Base-by-base conservation (phyloP, 2,329 filamentous ascomycete genomes). In the Colletotrichum viniferum region DNA sequence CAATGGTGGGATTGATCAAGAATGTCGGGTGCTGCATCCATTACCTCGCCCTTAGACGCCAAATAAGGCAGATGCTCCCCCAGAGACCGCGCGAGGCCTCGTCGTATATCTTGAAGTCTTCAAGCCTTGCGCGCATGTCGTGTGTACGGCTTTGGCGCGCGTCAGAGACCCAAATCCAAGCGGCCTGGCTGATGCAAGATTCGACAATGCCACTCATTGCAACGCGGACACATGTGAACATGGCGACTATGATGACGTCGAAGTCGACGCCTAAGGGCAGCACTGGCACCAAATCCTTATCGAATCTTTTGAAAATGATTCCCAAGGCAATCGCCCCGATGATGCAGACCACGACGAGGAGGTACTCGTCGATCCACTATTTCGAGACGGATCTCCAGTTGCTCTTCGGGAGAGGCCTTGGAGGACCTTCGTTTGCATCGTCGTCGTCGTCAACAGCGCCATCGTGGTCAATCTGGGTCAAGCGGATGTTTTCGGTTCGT, bases 121-220 rank as follows among this genome's bases (percentile, higher is more conserved):
- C 81, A 7, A 86, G 72, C 13, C 78, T 80, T 2, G 84, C 84
- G n/a, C 80, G 79, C 7, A 80, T 81, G 38, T 74, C 38, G 3
- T 78, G 80, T 4, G 81, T 81, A 14, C 81, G 77, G 16, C 70
- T 61, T 73, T 83, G 82, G n/a, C 82, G 81, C 21, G 81, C 80
- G 30, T 83, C 81, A 5, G 83, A 83, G 1, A 85, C 82, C 84
- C 84, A 86, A 8, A 85, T 83, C 84, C 84, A 86, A 9, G 84
- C 84, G 14, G 80, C 83, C 76, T 86, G 84, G 70, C 83, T 82
- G 61, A 86, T 74, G 60, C 81, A 83, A 1, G 81, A 80, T 71
- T 85, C 83, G 52, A 85, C 80, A 13, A 85, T 81, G 7, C 77
- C 81, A 43, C 80, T 82, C 64, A 86, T 81, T 18, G 83, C 81